A percentile compares a stretch with the other conserved stretches of the same genome.
Conservation (phyloP, 805 yeast genomes). For the Teunomyces kruisii region DNA sequence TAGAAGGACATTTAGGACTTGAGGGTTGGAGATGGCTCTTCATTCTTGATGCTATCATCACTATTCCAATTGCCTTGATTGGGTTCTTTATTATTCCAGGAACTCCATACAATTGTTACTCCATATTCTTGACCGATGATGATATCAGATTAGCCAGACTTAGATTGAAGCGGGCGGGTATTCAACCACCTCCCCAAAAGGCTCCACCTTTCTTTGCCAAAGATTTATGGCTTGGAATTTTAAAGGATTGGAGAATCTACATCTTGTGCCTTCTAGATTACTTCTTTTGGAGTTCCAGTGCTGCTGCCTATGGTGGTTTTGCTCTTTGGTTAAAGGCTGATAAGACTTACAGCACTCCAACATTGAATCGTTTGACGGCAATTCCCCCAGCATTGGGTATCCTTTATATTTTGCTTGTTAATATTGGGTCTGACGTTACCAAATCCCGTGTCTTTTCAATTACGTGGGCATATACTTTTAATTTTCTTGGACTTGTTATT, state of each 20-base stretch:
- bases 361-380: constrained; percentile 47
- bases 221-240: constrained; percentile 25
- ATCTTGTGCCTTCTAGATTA: constrained; percentile 16
- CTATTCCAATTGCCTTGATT: constrained; percentile 19
- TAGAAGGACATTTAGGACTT: constrained; percentile 6
- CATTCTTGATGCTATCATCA: constrained; percentile 22
- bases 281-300: constrained; percentile 29
- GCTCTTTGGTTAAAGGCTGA: constrained; percentile 32
- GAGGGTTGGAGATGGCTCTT: constrained; percentile 26
- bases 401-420: constrained; percentile 43
- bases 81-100: constrained; percentile 24
- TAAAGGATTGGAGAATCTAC: constrained; percentile 33
- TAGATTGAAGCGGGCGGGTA: constrained; percentile 18
- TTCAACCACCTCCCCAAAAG: constrained; percentile 13
- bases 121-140: constrained; percentile 53
- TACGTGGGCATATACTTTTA: constrained; percentile 42
- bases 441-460: constrained; percentile 53
- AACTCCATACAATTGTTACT: constrained; percentile 39
- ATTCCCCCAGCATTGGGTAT: constrained; percentile 62
- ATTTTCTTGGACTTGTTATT: constrained; percentile 19
- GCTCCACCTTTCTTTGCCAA: constrained; percentile 19
- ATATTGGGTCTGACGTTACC: constrained; percentile 53
- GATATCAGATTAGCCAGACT: constrained; percentile 54
- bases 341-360: constrained; percentile 9
- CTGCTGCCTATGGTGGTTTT: constrained; percentile 55